Evolutionary conservation across 2,329 filamentous ascomycete genomes (phyloP).

Genomic region (Hypoxylon sp.): DNA sequence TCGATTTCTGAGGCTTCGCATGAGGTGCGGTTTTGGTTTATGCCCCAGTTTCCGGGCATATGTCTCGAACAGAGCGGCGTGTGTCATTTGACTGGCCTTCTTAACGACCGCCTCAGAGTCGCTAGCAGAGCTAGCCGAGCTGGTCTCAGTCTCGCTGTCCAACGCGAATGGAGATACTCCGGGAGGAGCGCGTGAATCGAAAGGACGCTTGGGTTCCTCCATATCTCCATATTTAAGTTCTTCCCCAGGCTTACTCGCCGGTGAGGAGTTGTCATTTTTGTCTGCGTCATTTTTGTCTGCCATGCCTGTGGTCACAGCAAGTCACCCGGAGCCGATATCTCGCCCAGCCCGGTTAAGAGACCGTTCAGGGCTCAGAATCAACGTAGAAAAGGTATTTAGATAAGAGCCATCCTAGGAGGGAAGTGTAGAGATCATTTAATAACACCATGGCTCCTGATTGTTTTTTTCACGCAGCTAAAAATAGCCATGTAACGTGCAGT

Average conservation of each 20-base stretch:
- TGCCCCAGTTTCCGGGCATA: slow-evolving; percentile 6
- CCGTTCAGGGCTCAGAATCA: not conserved
- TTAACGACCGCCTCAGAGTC: slow-evolving; percentile 1
- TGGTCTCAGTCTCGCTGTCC: not conserved
- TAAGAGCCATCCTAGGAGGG: not conserved
- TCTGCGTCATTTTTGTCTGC: not conserved
- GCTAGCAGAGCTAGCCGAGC: not conserved
- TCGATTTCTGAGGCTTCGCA: not conserved
- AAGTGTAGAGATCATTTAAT: not conserved
- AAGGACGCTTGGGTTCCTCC: not conserved
- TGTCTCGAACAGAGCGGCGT: slow-evolving; percentile 3
- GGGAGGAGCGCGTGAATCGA: no score
- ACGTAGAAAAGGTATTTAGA: not conserved
- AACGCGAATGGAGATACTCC: no score
- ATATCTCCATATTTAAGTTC: not conserved
- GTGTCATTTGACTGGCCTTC: slow-evolving; percentile 3
- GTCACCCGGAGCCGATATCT: not conserved
- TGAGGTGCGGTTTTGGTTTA: not conserved
- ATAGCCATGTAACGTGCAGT: not conserved
- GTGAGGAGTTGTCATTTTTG: not conserved
- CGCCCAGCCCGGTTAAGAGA: not conserved
- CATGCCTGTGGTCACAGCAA: not conserved
- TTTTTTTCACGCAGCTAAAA: not conserved
- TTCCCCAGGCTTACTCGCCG: not conserved
- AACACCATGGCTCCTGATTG: no score